Evolutionary conservation across 805 yeast species (phyloP), one percentile per base, ranked within the genome.

Genomic region (Candida parachauliodes): DNA sequence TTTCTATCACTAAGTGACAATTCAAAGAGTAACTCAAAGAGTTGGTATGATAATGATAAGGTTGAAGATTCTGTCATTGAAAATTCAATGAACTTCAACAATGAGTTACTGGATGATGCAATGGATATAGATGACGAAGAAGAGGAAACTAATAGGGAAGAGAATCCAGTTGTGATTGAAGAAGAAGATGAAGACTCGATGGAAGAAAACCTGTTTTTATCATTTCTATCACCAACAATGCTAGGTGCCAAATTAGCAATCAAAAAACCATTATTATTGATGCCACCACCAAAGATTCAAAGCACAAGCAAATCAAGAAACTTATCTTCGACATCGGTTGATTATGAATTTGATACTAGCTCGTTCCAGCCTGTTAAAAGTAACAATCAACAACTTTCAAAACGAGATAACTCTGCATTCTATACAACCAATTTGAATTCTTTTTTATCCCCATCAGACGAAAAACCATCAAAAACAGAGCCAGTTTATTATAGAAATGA

Each of bases 201-300:
- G 9, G 44, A 42, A 9, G 48, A 45, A 9, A 29, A 34, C 7
- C 36, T 52, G 20, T 44, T 49, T 32, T 51, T 49, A 10, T 30
- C 37, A 1, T 30, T 59, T 8, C 46, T 61, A 8, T 62, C 63
- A 31, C 74, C 72, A 2, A 68, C 74, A 2, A 48, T 47, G n/a
- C 42, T 68, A 15, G 74, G 74, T 0, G 72, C 72, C 4, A 54
- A 58, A 36, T 52, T 57, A 36, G 74, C 74, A 2, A 42, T 66
- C 26, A 45, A 50, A 21, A 54, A 48, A 36, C 66, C 57, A 12
- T 50, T 44, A 35, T 47, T 60, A 34, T 44, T 60, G n/a, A 52
- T 60, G 29, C 51, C 58, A 33, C 57, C 67, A 8, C 57, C 62
- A n/a, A 11, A 27, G 4, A 25, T n/a, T n/a, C n/a, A n/a, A n/a